Percentiles rank a stretch among this genome's conserved stretches.
Conservation (phyloP, 2,329 filamentous ascomycete genomes). For the Colletotrichum sp. region DNA sequence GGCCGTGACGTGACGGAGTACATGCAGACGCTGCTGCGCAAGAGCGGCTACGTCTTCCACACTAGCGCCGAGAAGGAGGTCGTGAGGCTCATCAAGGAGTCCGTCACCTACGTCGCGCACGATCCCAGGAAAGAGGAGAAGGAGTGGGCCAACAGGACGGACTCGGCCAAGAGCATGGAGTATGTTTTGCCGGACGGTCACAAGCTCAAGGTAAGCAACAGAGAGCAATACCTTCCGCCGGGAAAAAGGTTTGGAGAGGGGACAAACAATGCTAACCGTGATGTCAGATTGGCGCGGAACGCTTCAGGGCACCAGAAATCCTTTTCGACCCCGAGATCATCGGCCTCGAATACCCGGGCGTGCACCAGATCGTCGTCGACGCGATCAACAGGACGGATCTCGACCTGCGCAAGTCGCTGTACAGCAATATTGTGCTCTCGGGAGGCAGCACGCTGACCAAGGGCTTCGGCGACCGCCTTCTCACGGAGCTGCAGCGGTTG, state of each 20-base stretch:
- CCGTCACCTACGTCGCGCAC: conserved; percentile 86
- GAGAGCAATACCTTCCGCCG: not conserved
- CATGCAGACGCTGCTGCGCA: conserved; percentile 87
- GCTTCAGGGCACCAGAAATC: conserved; percentile 95
- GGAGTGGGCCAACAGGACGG: conserved; percentile 83
- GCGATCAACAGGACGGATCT: conserved; percentile 94
- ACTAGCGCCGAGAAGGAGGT: conserved; percentile 99
- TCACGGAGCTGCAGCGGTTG: conserved; percentile 90
- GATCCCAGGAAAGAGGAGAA: conserved; percentile 96
- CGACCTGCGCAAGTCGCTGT: conserved; percentile 91
- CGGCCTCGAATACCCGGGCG: conserved; percentile 92
- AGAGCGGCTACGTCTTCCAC: conserved; percentile 93
- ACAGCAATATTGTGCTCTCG: conserved; percentile 96
- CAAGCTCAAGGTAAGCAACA: conserved; percentile 76
- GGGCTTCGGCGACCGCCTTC: conserved; percentile 90
- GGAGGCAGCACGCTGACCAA: conserved; percentile 96
- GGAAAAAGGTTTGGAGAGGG: too few relatives aligned
- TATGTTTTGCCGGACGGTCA: conserved; percentile 93
- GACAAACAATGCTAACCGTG: not conserved
- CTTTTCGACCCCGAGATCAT: conserved; percentile 98
- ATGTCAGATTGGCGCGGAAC: conserved; percentile 81
- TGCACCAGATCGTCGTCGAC: conserved; percentile 98
- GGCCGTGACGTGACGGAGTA: conserved; percentile 96
- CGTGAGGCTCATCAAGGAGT: conserved; percentile 97
- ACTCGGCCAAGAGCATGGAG: conserved; percentile 79